Base-by-base conservation (phyloP, 305 asterid genomes). In the Nicotiana rustica region DNA sequence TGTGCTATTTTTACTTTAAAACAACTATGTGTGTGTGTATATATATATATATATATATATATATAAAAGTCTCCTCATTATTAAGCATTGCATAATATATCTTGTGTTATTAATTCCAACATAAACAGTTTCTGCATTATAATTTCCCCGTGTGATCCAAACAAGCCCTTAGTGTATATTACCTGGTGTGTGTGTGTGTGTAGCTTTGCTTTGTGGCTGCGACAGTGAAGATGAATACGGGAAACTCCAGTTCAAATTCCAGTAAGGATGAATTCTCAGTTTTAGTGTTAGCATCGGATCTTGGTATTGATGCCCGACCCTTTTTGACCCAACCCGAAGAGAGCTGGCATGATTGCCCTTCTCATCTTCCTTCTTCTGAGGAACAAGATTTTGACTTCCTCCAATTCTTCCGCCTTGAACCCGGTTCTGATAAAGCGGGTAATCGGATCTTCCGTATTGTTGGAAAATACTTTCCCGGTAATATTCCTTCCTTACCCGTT, bases 401-500 rank as follows among this genome's bases (percentile, higher is more conserved):
- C 71, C 90, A 86, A 56, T 96, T 96, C 90, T 88, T 96, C 87
- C 97, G 92, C 80, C 93, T 90, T 77, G 94, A 96, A 66, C 79
- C 75, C 17, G 97, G 97, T 47, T 91, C 83, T 61, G 98, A 96
- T 82, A 93, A 86, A 35, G 73, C 90, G 61, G 97, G 97, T 55
- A 91, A 90, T 82, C 97, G 92, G 52, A 92, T 96, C 81, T 88
- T 94, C 47, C 99, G 97, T 67, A 88, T 96, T 81, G 92, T 96
- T 62, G 99, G 99, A 25, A 96, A 94, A 89, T 91, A 94, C 84
- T 96, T 96, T 77, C 97, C 97, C 2, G 98, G 97, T 95, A 89
- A 81, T 41, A 33, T 84, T 84, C 19, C 12, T 10, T n/a, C 9
- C 3, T 29, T 29, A 17, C 49, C 12, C 61, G 68, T 29, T 18